Evolutionary conservation across 73 alveolate genomes (phyloP).

Genomic region (Breviolum minutum): DNA sequence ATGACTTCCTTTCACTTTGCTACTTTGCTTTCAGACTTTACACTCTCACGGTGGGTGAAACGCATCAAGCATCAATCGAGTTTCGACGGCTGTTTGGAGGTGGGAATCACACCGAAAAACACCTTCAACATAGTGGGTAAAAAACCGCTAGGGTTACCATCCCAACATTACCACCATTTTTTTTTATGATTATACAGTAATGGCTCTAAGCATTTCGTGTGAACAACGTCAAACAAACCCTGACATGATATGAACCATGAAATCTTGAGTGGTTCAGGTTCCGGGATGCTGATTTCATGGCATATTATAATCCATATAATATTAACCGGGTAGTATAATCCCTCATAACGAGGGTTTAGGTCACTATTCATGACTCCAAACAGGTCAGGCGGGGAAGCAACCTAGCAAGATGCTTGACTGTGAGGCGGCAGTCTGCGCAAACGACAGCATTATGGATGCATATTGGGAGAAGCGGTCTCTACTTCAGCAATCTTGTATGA

Average conservation of each 20-base stretch:
- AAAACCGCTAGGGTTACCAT: too few relatives aligned
- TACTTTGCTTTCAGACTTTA: too few relatives aligned
- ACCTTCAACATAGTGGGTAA: not conserved
- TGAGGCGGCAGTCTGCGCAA: not conserved
- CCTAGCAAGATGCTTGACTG: conserved; percentile 10
- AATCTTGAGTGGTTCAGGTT: too few relatives aligned
- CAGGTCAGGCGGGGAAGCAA: not conserved
- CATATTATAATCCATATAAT: too few relatives aligned
- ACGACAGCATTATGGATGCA: not conserved
- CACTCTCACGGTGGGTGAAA: not conserved
- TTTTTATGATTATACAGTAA: too few relatives aligned
- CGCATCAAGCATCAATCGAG: conserved; percentile 17
- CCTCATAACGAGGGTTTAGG: not conserved
- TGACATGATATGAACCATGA: too few relatives aligned
- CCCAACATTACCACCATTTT: too few relatives aligned
- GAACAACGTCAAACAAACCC: too few relatives aligned
- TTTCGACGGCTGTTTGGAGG: not conserved
- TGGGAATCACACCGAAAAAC: not conserved
- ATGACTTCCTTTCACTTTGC: too few relatives aligned
- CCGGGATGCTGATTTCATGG: too few relatives aligned
- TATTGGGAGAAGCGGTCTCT: not conserved
- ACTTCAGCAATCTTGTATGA: not conserved
- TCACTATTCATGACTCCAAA: not conserved
- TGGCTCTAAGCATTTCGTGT: too few relatives aligned
- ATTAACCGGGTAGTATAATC: too few relatives aligned